Percentiles rank a stretch among this genome's conserved stretches.
Evolutionary conservation across 768 basidiomycete genomes (phyloP).

Genomic region (Mycena crocata): DNA sequence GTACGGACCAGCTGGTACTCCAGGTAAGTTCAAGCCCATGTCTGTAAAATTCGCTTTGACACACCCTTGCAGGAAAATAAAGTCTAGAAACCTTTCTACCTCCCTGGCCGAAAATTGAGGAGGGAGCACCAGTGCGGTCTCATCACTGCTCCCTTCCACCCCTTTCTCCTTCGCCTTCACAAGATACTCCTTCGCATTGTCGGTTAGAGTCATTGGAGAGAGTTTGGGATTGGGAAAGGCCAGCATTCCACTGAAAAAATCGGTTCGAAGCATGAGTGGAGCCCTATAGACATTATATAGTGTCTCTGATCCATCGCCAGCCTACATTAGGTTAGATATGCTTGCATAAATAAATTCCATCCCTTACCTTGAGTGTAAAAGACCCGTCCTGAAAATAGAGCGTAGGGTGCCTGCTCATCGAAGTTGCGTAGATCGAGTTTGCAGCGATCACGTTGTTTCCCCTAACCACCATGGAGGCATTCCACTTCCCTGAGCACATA

Average conservation of each 20-base stretch:
- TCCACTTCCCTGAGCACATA: too few species aligned
- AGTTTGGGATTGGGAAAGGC: constrained; percentile 10
- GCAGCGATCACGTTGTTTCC: too few species aligned
- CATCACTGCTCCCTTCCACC: constrained; percentile 4
- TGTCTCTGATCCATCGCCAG: too few species aligned
- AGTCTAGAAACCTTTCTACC: constrained; percentile 5
- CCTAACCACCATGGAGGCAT: too few species aligned
- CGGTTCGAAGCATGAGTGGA: not conserved
- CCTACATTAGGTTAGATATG: too few species aligned
- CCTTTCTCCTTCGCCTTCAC: not conserved
- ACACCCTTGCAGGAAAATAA: constrained; percentile 2
- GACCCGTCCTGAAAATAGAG: too few species aligned
- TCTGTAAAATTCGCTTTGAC: not conserved
- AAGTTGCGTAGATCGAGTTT: too few species aligned
- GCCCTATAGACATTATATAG: not conserved
- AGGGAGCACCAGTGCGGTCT: not conserved
- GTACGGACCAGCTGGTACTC: too few species aligned
- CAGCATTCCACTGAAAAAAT: constrained; percentile 1
- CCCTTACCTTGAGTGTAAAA: too few species aligned
- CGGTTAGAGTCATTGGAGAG: not conserved
- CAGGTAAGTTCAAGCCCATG: too few species aligned
- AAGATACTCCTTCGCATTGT: not conserved
- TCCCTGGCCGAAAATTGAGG: not conserved
- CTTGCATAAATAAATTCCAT: too few species aligned
- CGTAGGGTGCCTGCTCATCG: too few species aligned